Base-by-base conservation (phyloP, 805 yeast genomes). In the Nakazawaea sp. region DNA sequence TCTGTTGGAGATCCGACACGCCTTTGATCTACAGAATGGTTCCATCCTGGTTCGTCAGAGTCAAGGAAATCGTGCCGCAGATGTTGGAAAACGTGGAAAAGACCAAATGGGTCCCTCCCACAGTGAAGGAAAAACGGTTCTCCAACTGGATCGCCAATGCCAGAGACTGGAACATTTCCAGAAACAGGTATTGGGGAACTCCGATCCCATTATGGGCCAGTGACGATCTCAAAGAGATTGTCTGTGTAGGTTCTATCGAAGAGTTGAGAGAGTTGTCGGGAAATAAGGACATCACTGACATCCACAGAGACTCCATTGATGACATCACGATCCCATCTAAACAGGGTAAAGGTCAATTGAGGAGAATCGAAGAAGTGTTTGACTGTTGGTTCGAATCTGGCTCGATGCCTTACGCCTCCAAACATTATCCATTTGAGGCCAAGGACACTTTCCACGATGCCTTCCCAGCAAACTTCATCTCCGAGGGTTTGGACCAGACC, bases 381-480 rank as follows among this genome's bases (percentile, higher is more conserved):
- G 99, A 92, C 68, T 92, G 99, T 70, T 92, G 99, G 99, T 92
- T 92, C 56, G 99, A 92, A 70, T 87, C 96, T 15, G 99, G 99
- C 49, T 81, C 96, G 35, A 92, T 92, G 99, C 98, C 99, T 45
- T 92, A 82, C 51, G 97, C 97, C 38, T 83, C 95, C 27, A 81
- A 83, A 58, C 99, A 92, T 62, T 92, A 89, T 59, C 99, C 99
- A 48, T 92, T 92, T 59, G 96, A 90, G 65, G 75, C 76, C 56
- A 64, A 76, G 57, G 88, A 85, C 12, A 60, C 59, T 33, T 90
- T 90, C 66, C 55, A 66, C 26, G 58, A 72, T 40, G 74, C 84
- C 33, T 94, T 86, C 80, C 98, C 98, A 32, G 99, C 96, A 31
- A 90, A 92, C 62, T 92, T 92, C 64, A 92, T 92, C 53, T 82